These are phyloP conservation scores for Xerocomus spinulosus DNA, from an alignment of 768 basidiomycete species.

Conservation along the genomic window DNA sequence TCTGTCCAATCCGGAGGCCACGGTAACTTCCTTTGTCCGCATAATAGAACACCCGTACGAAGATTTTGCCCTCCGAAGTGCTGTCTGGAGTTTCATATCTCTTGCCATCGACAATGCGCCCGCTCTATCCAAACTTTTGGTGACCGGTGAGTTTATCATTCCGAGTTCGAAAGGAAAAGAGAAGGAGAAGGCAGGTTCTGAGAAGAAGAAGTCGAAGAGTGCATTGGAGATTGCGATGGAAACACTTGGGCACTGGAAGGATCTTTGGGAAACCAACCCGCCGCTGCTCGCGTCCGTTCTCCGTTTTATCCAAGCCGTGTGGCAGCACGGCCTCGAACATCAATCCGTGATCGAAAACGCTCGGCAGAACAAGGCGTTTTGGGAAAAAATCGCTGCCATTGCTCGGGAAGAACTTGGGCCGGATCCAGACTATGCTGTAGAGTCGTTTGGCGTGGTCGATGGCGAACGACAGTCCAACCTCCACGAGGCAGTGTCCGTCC, in stretches of 20 bases:
- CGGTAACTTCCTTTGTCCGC: slow-evolving; percentile 60
- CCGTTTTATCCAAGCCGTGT: slow-evolving; percentile 70
- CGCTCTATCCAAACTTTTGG: slow-evolving; percentile 74
- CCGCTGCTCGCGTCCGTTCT: slow-evolving; percentile 69
- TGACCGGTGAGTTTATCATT: slow-evolving; percentile 64
- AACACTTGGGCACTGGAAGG: slow-evolving; percentile 64
- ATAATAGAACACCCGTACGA: slow-evolving; percentile 79
- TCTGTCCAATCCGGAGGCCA: slow-evolving; percentile 70
- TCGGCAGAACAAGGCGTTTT: slow-evolving; percentile 58
- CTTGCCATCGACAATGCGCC: slow-evolving; percentile 84
- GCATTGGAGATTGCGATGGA: slow-evolving; percentile 67
- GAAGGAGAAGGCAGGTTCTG: slow-evolving; percentile 15
- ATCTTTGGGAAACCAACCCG: slow-evolving; percentile 74
- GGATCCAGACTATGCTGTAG: slow-evolving; percentile 60
- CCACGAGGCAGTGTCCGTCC: slow-evolving; percentile 56
- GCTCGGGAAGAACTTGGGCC: slow-evolving; percentile 69
- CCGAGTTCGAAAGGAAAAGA: slow-evolving; percentile 41
- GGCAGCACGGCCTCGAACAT: slow-evolving; percentile 79
- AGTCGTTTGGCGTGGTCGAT: slow-evolving; percentile 39
- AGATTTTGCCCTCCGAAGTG: slow-evolving; percentile 63
- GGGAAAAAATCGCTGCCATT: slow-evolving; percentile 63
- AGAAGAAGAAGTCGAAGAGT: slow-evolving; percentile 40
- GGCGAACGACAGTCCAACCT: slow-evolving; percentile 44
- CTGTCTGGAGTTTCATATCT: slow-evolving; percentile 81
- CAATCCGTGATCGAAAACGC: slow-evolving; percentile 51